Evolutionary conservation across 179 eudicot species (phyloP), one percentile per base, ranked within the genome.

Genomic region (Vitellaria paradoxa): DNA sequence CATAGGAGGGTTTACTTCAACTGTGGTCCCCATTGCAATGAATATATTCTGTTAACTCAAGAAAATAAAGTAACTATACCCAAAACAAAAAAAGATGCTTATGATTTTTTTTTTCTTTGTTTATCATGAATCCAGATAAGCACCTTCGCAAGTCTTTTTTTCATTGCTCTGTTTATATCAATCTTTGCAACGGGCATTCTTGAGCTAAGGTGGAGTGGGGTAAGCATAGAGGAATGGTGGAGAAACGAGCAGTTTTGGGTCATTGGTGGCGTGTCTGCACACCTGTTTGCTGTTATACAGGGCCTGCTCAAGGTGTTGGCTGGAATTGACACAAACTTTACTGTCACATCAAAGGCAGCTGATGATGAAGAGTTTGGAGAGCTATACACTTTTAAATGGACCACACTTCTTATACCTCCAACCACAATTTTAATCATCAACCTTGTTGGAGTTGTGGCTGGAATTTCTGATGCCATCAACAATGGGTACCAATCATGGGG

Each of bases 171-270:
- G 57, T 92, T 91, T 77, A 81, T 92, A 67, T 91, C 97, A 9
- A 91, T 92, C 71, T 88, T 88, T 62, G 82, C 87, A 59, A 92
- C 97, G 57, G 95, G 97, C 50, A 92, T 92, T 74, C 93, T 92
- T 47, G 97, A 92, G 88, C 93, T 92, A 56, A 86, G 90, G 77
- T 92, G 97, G 97, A 92, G 97, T 76, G 97, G 97, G 77, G 97
- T 92, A 5, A 88, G 95, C 90, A 91, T 92, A 13, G 97, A 92
- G 82, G 97, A 92, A 81, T 92, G 97, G 97, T 92, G 97, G 97
- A 92, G 97, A 79, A 92, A 90, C 64, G 97, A 92, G 85, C 97
- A 92, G 37, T 92, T 92, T 81, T 90, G 97, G 97, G 97, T 92
- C 55, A 92, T 92, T 37, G 97, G 97, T 56, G 96, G 97, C 50